Conservation (phyloP, 2,329 filamentous ascomycete species). For the Botrytis aclada region DNA sequence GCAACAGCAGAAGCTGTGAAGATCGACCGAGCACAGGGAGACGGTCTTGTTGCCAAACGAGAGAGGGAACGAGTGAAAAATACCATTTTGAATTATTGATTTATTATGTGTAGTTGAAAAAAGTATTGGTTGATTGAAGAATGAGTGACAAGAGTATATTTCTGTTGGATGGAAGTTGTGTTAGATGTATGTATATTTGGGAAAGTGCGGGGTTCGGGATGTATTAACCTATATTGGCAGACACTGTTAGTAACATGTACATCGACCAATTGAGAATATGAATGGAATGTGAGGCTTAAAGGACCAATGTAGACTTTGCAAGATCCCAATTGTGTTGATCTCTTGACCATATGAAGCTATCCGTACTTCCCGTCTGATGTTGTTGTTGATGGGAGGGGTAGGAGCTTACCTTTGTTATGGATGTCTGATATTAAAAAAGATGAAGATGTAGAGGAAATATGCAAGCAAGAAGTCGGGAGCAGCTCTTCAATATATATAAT, state of each 20-base stretch:
- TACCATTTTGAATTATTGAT: constrained; percentile 48
- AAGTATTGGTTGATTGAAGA: background rate
- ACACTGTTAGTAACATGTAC: background rate
- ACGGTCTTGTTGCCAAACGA: constrained; percentile 29
- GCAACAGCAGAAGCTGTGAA: constrained; percentile 26
- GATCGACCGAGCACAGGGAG: constrained; percentile 20
- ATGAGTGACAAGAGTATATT: background rate
- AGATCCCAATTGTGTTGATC: background rate
- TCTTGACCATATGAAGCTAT: background rate
- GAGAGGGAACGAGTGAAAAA: constrained; percentile 36
- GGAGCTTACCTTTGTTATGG: constrained; percentile 4
- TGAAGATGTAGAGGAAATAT: background rate
- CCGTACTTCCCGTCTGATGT: background rate
- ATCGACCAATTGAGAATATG: background rate
- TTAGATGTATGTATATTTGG: background rate
- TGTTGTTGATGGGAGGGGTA: background rate
- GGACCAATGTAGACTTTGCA: background rate
- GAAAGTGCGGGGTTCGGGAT: constrained; percentile 3
- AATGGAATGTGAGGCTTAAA: background rate
- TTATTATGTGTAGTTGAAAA: background rate
- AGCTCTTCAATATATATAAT: constrained; percentile 2
- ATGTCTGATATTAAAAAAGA: background rate
- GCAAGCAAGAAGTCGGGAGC: background rate
- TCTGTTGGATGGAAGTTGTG: background rate
- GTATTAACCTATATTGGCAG: background rate